phyloP scores from a whole-genome alignment of 1,284 basidiomycete species.

The Ceratobasidium sp. region DNA sequence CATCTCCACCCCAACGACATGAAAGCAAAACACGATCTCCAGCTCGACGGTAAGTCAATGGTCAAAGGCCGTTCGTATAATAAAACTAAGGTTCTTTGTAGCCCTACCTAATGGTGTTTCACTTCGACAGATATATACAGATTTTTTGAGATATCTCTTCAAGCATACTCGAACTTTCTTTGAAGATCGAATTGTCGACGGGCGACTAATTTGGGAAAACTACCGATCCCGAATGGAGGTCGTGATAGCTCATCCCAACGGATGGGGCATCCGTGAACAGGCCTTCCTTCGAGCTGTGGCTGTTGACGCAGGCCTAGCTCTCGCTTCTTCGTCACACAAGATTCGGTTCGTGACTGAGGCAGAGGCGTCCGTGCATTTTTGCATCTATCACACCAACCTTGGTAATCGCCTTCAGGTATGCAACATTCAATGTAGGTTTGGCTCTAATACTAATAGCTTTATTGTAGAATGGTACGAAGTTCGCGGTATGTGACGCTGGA shows the following conservation, averaged over 20 bases:
- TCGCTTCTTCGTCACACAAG: not conserved
- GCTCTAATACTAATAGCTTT: not conserved
- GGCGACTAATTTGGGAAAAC: constrained; percentile 35
- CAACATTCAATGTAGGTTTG: not conserved
- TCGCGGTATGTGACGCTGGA: constrained; percentile 45
- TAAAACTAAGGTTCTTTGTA: not conserved
- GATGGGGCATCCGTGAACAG: constrained; percentile 43
- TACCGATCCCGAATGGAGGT: constrained; percentile 31
- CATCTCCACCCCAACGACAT: constrained; percentile 42
- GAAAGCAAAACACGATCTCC: constrained; percentile 21
- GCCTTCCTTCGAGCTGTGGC: constrained; percentile 36
- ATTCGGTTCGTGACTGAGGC: constrained; percentile 44
- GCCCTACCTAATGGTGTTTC: constrained; percentile 34
- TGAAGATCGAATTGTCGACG: constrained; percentile 36
- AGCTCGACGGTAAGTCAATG: constrained; percentile 21
- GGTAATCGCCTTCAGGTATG: constrained; percentile 24
- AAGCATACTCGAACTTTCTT: constrained; percentile 40
- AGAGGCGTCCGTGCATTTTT: constrained; percentile 46
- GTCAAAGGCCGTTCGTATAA: not conserved
- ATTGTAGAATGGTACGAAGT: constrained; percentile 31
- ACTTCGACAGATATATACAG: constrained; percentile 31
- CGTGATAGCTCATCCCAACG: constrained; percentile 43
- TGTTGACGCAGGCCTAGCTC: constrained; percentile 30
- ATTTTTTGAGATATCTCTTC: constrained; percentile 42
- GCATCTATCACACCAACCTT: constrained; percentile 42